phyloP scores from a whole-genome alignment of 2,329 filamentous ascomycete genomes.

The Ciborinia camelliae region DNA sequence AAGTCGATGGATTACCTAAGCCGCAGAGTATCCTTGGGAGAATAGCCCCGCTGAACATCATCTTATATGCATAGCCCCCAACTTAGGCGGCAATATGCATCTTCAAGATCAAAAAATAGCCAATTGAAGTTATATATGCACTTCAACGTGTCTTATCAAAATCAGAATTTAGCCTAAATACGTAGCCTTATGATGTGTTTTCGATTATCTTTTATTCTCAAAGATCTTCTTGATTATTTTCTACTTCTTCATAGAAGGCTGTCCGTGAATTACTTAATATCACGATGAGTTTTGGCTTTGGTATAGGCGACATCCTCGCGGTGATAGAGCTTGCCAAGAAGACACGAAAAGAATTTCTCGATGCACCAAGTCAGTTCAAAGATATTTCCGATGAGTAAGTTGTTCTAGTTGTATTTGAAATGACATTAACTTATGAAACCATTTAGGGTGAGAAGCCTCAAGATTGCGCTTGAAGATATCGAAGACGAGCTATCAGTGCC shows the following conservation, averaged over 20 bases:
- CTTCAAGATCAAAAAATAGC: background rate
- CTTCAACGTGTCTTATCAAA: no score
- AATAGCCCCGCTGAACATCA: no score
- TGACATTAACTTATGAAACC: background rate
- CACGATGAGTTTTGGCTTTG: slow-evolving; percentile 37
- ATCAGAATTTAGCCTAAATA: background rate
- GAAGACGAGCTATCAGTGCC: slow-evolving; percentile 25
- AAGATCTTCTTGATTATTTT: background rate
- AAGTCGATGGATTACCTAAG: no score
- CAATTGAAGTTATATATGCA: no score
- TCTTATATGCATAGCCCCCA: no score
- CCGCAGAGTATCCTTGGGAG: no score
- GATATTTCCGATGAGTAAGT: slow-evolving; percentile 15
- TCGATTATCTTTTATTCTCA: no score
- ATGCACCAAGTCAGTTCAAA: slow-evolving; percentile 34
- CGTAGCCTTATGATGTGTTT: no score
- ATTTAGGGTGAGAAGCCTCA: slow-evolving; percentile 20
- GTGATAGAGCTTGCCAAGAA: slow-evolving; percentile 33
- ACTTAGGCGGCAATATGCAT: no score
- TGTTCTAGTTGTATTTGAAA: background rate
- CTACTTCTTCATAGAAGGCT: background rate
- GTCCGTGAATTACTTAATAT: background rate
- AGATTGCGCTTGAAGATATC: slow-evolving; percentile 21
- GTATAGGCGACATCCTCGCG: slow-evolving; percentile 35
- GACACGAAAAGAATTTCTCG: slow-evolving; percentile 32